Percentiles rank a stretch among this genome's conserved stretches.
phyloP scores from a whole-genome alignment of 164 flowering plant species.

The Kalanchoe fedtschenkoi region DNA sequence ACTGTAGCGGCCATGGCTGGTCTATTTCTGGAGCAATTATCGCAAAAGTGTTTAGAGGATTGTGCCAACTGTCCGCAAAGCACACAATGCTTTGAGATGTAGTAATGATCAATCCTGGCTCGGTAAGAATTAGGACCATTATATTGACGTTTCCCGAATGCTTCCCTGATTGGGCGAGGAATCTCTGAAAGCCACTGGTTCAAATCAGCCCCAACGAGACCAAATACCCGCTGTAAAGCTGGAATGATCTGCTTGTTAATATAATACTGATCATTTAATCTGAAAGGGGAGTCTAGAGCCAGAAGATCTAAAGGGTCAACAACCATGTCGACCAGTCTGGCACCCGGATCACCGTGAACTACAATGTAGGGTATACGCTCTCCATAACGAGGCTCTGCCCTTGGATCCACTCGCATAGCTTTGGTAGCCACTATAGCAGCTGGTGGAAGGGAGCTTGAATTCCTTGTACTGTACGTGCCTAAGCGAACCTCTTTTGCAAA shows the following conservation, averaged over 20 bases:
- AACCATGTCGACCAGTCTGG: slow-evolving; percentile 81
- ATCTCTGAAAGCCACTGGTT: slow-evolving; percentile 67
- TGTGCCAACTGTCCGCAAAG: slow-evolving; percentile 77
- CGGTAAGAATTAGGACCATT: slow-evolving; percentile 26
- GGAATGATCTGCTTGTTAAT: slow-evolving; percentile 91
- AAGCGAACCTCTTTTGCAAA: slow-evolving; percentile 95
- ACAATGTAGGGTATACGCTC: slow-evolving; percentile 87
- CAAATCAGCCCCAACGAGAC: slow-evolving; percentile 83
- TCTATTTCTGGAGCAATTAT: slow-evolving; percentile 39
- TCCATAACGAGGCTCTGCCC: slow-evolving; percentile 93
- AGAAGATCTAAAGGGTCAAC: slow-evolving; percentile 79
- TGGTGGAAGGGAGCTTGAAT: slow-evolving; percentile 67
- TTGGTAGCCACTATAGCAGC: slow-evolving; percentile 90
- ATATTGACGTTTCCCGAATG: slow-evolving; percentile 31
- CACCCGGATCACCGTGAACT: slow-evolving; percentile 90
- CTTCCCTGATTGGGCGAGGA: slow-evolving; percentile 64
- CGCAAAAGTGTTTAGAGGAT: slow-evolving; percentile 42
- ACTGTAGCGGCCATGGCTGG: slow-evolving; percentile 41
- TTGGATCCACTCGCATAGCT: slow-evolving; percentile 83
- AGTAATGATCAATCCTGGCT: slow-evolving; percentile 74
- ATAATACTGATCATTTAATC: slow-evolving; percentile 77
- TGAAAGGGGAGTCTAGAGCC: slow-evolving; percentile 56
- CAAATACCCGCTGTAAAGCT: slow-evolving; percentile 78
- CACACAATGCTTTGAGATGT: slow-evolving; percentile 74
- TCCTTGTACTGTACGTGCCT: slow-evolving; percentile 68